Percentiles rank a stretch among this genome's conserved stretches.
phyloP scores from a whole-genome alignment of 805 yeast species.

The Candida dajiaensis region DNA sequence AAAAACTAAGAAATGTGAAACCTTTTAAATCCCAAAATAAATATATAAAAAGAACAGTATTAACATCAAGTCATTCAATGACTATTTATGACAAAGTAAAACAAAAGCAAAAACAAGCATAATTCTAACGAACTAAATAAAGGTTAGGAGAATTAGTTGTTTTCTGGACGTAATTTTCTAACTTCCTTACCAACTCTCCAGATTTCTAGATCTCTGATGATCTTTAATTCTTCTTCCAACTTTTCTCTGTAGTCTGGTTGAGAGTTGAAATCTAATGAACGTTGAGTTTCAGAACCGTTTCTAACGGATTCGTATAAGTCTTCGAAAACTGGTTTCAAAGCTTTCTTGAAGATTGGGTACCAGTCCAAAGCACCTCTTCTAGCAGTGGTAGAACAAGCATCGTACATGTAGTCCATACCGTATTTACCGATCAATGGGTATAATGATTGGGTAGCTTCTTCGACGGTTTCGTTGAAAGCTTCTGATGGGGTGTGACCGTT shows the following conservation, averaged over 20 bases:
- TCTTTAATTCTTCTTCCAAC: conserved; percentile 88
- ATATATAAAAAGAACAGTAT: conserved; percentile 12
- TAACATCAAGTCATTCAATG: conserved; percentile 19
- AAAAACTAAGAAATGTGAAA: conserved; percentile 11
- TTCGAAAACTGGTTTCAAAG: conserved; percentile 97
- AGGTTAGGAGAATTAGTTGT: conserved; percentile 52
- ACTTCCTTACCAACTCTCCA: conserved; percentile 99
- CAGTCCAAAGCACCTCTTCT: conserved; percentile 99
- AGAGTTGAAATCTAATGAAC: conserved; percentile 98
- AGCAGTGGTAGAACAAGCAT: conserved; percentile 99
- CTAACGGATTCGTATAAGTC: conserved; percentile 92
- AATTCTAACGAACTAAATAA: conserved; percentile 1
- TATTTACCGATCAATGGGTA: conserved; percentile 98
- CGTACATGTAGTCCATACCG: conserved; percentile 99
- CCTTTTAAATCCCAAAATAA: conserved; percentile 6
- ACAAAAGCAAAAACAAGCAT: conserved; percentile 8
- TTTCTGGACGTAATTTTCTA: conserved; percentile 99
- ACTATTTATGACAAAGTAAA: conserved; percentile 20
- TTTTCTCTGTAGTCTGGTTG: conserved; percentile 96
- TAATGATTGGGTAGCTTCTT: conserved; percentile 98
- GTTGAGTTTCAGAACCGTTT: conserved; percentile 96
- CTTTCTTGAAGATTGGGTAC: conserved; percentile 99
- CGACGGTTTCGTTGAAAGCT: conserved; percentile 99
- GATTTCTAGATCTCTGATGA: conserved; percentile 97
- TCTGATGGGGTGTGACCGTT: conserved; percentile 99